Percentiles rank a stretch among this genome's conserved stretches.
Conservation (phyloP, 805 yeast species). For the Yamadazyma sp. region DNA sequence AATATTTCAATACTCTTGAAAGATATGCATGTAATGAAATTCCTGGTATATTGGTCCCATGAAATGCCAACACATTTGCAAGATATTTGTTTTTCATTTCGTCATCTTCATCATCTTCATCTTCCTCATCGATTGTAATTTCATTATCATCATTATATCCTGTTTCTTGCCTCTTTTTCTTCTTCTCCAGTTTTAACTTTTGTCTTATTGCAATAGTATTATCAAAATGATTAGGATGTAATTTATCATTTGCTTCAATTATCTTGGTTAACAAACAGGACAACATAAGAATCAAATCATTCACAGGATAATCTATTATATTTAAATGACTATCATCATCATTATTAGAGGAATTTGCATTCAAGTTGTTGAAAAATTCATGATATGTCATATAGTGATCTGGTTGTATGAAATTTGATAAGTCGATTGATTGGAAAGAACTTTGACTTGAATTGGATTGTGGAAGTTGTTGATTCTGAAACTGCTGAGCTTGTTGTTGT, state of each 20-base stretch:
- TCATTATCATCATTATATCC: conserved; percentile 10
- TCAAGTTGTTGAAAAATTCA: conserved; percentile 33
- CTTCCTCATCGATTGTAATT: conserved; percentile 13
- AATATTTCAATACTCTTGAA: conserved; percentile 86
- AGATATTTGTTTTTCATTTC: conserved; percentile 50
- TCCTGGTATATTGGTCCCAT: conserved; percentile 96
- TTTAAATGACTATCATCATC: conserved; percentile 54
- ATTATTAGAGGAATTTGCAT: conserved; percentile 7
- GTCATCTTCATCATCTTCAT: conserved; percentile 35
- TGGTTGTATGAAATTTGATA: conserved; percentile 20
- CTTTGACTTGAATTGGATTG: neutral
- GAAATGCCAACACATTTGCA: conserved; percentile 81
- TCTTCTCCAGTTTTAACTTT: conserved; percentile 31
- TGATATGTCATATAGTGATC: conserved; percentile 43
- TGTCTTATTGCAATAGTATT: conserved; percentile 42
- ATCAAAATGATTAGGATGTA: conserved; percentile 67
- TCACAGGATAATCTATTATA: conserved; percentile 79
- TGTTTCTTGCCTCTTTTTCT: conserved; percentile 5
- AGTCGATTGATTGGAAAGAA: conserved; percentile 3
- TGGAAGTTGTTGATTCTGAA: conserved; percentile 9
- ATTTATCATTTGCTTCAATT: conserved; percentile 82
- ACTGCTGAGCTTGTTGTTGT: conserved; percentile 2
- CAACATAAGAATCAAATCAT: conserved; percentile 78
- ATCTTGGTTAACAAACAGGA: conserved; percentile 82
- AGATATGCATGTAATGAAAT: conserved; percentile 87